A percentile compares a stretch with the other conserved stretches of the same genome.
Conservation (phyloP, 371 early-diverging fungal species). For the Mucor racemosus region DNA sequence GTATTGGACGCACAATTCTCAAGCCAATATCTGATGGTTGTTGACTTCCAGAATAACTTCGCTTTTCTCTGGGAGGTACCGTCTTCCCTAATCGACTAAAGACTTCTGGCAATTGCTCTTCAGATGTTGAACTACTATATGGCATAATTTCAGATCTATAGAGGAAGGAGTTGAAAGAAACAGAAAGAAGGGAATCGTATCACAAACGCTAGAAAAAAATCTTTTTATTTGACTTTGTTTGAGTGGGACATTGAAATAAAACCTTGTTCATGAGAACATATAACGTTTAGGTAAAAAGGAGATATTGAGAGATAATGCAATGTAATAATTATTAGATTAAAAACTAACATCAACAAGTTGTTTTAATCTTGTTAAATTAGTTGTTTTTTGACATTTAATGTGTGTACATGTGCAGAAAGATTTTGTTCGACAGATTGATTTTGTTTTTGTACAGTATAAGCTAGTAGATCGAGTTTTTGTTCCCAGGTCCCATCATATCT, state of each 20-base stretch:
- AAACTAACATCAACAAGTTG: not conserved
- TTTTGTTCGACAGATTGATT: too few relatives aligned
- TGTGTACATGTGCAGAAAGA: not conserved
- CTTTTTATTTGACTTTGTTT: slow-evolving; percentile 5
- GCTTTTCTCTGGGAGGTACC: not conserved
- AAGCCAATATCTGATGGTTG: not conserved
- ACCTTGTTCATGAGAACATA: too few relatives aligned
- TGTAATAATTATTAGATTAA: not conserved
- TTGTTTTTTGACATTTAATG: not conserved
- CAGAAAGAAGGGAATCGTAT: not conserved
- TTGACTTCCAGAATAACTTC: not conserved
- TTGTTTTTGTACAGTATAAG: too few relatives aligned
- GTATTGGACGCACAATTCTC: not conserved
- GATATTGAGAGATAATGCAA: not conserved
- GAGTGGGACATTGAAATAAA: not conserved
- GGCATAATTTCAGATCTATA: not conserved
- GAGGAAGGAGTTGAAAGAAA: not conserved
- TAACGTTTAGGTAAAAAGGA: not conserved
- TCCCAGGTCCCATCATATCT: too few relatives aligned
- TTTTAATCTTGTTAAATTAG: not conserved
- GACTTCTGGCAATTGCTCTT: not conserved
- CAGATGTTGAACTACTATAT: not conserved
- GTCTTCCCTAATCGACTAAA: not conserved
- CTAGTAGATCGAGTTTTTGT: too few relatives aligned
- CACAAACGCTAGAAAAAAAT: not conserved